Base-by-base conservation (phyloP, 1,284 basidiomycete species). In the Heterobasidion annosum region DNA sequence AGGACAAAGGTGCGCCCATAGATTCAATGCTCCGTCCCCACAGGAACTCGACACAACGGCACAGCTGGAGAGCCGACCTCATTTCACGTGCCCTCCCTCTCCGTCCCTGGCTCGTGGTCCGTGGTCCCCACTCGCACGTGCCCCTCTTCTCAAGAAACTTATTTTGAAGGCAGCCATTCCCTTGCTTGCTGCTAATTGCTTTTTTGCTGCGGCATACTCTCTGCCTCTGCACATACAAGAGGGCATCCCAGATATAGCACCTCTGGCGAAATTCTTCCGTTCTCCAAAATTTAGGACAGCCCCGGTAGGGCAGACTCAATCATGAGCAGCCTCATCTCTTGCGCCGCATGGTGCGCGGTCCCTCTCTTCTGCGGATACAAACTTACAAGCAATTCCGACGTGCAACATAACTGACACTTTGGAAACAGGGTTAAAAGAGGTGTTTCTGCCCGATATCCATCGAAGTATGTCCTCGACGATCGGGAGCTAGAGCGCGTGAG, bases 381-480 rank as follows among this genome's bases (percentile, higher is more conserved):
- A 25, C 3, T 46, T 42, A n/a, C 18, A 18, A 35, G n/a, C 16
- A 47, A 25, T 15, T 7, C 3, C 18, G 8, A 42, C 19, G 32
- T 18, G 51, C 56, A 12, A 51, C 37, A 18, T 34, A 46, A 15
- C 51, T 45, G 32, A 51, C 34, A 51, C 25, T n/a, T 43, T 42
- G 34, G 1, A 25, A 62, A 54, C 25, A 88, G 96, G 96, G 88
- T 98, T 43, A 85, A 83, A 59, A 81, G 91, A 56, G 95, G 96
- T 9, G 80, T 84, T 25, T 76, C 93, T 16, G 75, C 78, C 1
- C 79, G 79, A 58, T 81, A 94, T 63, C 96, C 97, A 3, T 72
- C 76, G 65, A 93, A 91, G 73, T 98, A 98, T 69, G 79, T 91
- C 54, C 82, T 99, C 45, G 93, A 98, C 67, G 92, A 97, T 63